Base-by-base conservation (phyloP, 495 filamentous ascomycete species). In the Terfezia claveryi region DNA sequence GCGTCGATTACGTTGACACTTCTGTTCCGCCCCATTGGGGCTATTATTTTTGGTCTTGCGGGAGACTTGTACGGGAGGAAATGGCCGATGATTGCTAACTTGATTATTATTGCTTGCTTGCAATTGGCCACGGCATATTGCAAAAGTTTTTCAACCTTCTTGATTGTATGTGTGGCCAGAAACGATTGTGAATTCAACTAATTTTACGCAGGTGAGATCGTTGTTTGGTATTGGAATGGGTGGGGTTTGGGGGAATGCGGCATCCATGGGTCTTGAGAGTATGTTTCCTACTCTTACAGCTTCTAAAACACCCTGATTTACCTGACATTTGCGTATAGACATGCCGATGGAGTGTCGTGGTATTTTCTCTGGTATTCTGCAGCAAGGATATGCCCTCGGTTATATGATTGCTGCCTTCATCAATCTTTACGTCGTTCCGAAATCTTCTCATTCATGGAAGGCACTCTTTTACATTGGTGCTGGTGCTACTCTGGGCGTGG, bases 221-320 rank as follows among this genome's bases (percentile, higher is more conserved):
- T 64, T 87, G 10, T 87, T 86, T 64, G 83, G 83, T n/a, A 68
- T 88, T 54, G 82, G 83, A 53, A 88, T 87, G 83, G 83, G 83
- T 23, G 83, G 83, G 51, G 77, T 88, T 14, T 88, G 85, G 67
- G 83, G 83, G 49, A 80, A 84, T 62, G 80, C 82, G n/a, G 80
- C 81, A 53, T 81, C 81, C 32, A 87, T 85, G 81, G 83, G 81
- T 0, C 68, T 88, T 36, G 83, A 88, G 59, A 80, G 69, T 72
- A 68, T 56, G 70, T 57, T 38, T 23, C 11, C 50, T 53, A 52
- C 27, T 20, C n/a, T n/a, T n/a, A n/a, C n/a, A n/a, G n/a, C n/a
- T n/a, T n/a, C n/a, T n/a, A n/a, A n/a, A n/a, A n/a, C n/a, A n/a
- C n/a, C n/a, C 23, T 44, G 9, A 17, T 12, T 37, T 23, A 4